A percentile compares a stretch with the other conserved stretches of the same genome.
Conservation (phyloP, 768 basidiomycete genomes). For the Hebeloma cylindrosporum region DNA sequence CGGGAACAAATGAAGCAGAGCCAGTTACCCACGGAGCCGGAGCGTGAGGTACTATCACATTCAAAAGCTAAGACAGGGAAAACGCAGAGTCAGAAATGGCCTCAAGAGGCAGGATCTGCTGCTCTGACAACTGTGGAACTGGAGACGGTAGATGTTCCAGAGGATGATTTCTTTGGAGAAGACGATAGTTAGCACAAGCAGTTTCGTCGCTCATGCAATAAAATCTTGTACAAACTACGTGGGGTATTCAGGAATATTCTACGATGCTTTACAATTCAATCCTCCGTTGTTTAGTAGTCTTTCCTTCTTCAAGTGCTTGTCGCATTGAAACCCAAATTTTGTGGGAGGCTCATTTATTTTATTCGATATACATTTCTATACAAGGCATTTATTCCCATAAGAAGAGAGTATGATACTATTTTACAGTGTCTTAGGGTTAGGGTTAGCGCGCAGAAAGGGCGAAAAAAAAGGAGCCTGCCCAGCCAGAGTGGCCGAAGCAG, state of each 20-base stretch:
- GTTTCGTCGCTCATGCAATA: too few species aligned
- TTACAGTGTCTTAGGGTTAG: constrained; percentile 39
- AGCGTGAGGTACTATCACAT: constrained; percentile 38
- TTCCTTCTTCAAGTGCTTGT: too few species aligned
- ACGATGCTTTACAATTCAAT: too few species aligned
- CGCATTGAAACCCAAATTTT: too few species aligned
- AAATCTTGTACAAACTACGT: too few species aligned
- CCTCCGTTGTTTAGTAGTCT: too few species aligned
- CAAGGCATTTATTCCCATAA: too few species aligned
- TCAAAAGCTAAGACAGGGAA: constrained; percentile 10
- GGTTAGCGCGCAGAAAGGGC: constrained; percentile 32
- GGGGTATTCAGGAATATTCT: too few species aligned
- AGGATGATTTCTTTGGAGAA: constrained; percentile 45
- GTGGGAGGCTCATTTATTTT: too few species aligned
- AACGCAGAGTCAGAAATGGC: constrained; percentile 17
- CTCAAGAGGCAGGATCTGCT: constrained; percentile 5
- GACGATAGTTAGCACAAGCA: too few species aligned
- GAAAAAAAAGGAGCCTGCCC: constrained; percentile 49
- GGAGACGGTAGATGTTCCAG: constrained; percentile 19
- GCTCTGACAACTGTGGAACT: constrained; percentile 6
- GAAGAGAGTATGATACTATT: background rate
- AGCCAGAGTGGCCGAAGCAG: constrained; percentile 60
- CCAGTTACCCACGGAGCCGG: constrained; percentile 60
- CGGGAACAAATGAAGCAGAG: constrained; percentile 59
- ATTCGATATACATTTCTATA: too few species aligned